A percentile compares a stretch with the other conserved stretches of the same genome.
Conservation (phyloP, 176 grass and related monocot genomes). For the Saccharum officinarum region DNA sequence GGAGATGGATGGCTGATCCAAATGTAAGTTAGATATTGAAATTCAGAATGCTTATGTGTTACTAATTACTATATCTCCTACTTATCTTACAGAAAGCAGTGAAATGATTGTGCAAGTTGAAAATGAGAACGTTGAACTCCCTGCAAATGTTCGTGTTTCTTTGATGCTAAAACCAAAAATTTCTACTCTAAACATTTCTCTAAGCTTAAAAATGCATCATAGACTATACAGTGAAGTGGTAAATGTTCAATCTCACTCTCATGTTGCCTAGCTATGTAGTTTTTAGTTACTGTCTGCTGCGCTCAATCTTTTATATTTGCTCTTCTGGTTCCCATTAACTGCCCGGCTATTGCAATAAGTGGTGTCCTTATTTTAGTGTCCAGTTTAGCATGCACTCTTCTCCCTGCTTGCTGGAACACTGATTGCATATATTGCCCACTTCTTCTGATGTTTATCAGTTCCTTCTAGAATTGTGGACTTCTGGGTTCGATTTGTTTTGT, state of each 20-base stretch:
- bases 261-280: background rate
- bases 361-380: background rate
- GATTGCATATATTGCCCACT: background rate
- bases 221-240: background rate
- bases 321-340: too few species aligned
- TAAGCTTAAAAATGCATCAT: background rate
- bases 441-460: background rate
- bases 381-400: background rate
- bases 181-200: background rate
- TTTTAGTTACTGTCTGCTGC: background rate
- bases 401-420: background rate
- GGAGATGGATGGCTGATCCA: background rate
- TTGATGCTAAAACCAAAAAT: background rate
- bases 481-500: too few species aligned
- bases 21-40: background rate
- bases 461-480: background rate
- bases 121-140: too few species aligned
- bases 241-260: background rate
- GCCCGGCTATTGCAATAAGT: background rate
- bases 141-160: background rate
- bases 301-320: too few species aligned
- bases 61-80: background rate
- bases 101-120: too few species aligned
- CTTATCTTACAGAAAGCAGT: too few species aligned
- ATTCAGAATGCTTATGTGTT: background rate